These are phyloP conservation scores for Ceratobasidium sp. DNA, from an alignment of 1,284 basidiomycete species.

Conservation along the genomic window DNA sequence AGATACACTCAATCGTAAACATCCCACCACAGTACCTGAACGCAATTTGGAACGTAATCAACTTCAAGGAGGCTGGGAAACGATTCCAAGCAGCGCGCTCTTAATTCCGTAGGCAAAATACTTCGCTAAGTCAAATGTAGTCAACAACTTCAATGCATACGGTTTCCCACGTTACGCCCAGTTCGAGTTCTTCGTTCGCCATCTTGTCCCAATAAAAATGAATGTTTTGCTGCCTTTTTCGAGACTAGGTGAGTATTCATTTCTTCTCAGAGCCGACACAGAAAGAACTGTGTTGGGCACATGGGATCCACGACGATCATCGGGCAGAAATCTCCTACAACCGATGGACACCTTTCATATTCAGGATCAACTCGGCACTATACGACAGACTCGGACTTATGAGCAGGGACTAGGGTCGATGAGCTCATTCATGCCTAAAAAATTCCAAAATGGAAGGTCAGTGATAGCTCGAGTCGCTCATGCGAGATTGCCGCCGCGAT, in stretches of 20 bases:
- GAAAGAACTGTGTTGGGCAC: not conserved
- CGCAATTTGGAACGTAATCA: constrained; percentile 85
- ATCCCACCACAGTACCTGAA: constrained; percentile 67
- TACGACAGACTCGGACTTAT: not conserved
- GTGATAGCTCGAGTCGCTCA: not conserved
- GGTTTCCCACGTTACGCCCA: not conserved
- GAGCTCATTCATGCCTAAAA: not conserved
- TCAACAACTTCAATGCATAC: not conserved
- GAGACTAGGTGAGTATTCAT: not conserved
- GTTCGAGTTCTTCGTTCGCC: not conserved
- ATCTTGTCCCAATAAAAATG: not conserved
- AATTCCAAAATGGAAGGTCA: not conserved
- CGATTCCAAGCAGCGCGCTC: constrained; percentile 65
- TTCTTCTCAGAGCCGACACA: not conserved
- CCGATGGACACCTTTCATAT: not conserved
- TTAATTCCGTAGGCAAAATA: not conserved
- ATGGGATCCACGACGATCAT: not conserved
- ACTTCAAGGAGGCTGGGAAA: constrained; percentile 81
- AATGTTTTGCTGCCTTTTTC: not conserved
- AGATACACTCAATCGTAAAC: not conserved
- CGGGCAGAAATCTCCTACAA: not conserved
- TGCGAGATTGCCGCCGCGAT: constrained; percentile 4
- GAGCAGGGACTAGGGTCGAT: not conserved
- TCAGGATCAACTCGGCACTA: not conserved
- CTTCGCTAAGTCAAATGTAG: not conserved